Evolutionary conservation across 2,329 filamentous ascomycete species (phyloP), one percentile per base, ranked within the genome.

Genomic region (Xylaria sp.): DNA sequence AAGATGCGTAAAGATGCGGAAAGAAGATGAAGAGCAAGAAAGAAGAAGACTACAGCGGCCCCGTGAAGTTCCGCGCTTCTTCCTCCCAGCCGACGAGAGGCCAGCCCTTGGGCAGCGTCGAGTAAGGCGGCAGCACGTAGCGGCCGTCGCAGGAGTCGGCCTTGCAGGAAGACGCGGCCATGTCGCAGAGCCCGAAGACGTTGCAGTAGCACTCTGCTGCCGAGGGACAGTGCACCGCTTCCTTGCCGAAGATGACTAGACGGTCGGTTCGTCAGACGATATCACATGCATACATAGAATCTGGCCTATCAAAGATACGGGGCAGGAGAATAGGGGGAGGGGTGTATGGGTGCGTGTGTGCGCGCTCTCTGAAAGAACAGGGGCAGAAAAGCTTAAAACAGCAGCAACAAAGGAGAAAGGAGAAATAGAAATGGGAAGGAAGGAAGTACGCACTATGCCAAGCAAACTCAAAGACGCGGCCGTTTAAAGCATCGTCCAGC

Each of bases 181-280:
- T 65, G 59, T 81, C 76, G 77, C 90, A 92, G 32, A 90, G 74
- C 0, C 90, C 90, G 74, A 89, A 92, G 18, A 88, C 84, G 50
- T 89, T 87, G 79, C 90, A 92, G 77, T 92, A 92, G 76, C 90
- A 92, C 9, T 87, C 85, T 55, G 82, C 79, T 1, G 88, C 88
- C 20, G 82, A 81, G 0, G 90, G 90, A 72, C 90, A 92, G 73
- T 90, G 84, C 1, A 90, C 83, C 7, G 84, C 77, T 28, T 84
- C 79, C 71, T 87, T 86, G 63, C 87, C 87, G 73, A 89, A 90
- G 12, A 89, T 87, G 70, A 89, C 86, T 88, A 82, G 84, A 76
- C 83, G 74, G 86, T 88, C 89, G 74, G 20, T 9, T 13, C 44
- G 32, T 57, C 4, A 54, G 56, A 58, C 3, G 10, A 9, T 6